phyloP scores from a whole-genome alignment of 2,329 filamentous ascomycete genomes.

The Catunica adiposa region DNA sequence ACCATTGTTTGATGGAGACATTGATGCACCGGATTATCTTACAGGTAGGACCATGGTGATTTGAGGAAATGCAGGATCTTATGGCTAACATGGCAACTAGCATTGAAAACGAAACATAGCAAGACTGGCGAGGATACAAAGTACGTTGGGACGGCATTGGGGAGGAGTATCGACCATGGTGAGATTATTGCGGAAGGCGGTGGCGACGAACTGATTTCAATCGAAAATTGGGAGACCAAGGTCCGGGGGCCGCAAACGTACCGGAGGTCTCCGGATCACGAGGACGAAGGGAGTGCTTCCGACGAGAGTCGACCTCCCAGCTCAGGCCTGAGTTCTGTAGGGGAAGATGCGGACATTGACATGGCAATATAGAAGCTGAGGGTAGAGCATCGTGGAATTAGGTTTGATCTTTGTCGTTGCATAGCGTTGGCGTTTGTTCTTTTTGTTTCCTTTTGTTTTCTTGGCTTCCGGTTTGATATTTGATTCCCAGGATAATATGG shows the following conservation, averaged over 20 bases:
- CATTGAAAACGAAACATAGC: conserved; percentile 81
- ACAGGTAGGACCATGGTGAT: conserved; percentile 30
- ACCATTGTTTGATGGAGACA: conserved; percentile 52
- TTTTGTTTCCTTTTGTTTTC: conserved; percentile 2
- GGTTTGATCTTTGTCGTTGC: conserved; percentile 18
- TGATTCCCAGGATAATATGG: neutral
- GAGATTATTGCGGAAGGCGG: conserved; percentile 60
- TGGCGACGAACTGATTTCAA: conserved; percentile 43
- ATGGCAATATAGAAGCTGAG: conserved; percentile 20
- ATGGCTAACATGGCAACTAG: conserved; percentile 25
- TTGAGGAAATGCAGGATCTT: neutral
- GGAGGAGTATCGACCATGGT: conserved; percentile 52
- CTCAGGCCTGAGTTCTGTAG: conserved; percentile 41
- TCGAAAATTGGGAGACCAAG: conserved; percentile 46
- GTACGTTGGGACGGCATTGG: conserved; percentile 71
- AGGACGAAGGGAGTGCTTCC: neutral
- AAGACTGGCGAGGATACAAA: conserved; percentile 77
- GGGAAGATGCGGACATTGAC: conserved; percentile 29
- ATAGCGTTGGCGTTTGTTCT: conserved; percentile 33
- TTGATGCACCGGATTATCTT: conserved; percentile 52
- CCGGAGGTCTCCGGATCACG: neutral
- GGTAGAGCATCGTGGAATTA: neutral
- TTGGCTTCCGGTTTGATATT: neutral
- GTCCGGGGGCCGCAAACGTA: conserved; percentile 19
- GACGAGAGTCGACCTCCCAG: conserved; percentile 30